phyloP scores from a whole-genome alignment of 1,284 basidiomycete species.

The Cryptococcus sp. region DNA sequence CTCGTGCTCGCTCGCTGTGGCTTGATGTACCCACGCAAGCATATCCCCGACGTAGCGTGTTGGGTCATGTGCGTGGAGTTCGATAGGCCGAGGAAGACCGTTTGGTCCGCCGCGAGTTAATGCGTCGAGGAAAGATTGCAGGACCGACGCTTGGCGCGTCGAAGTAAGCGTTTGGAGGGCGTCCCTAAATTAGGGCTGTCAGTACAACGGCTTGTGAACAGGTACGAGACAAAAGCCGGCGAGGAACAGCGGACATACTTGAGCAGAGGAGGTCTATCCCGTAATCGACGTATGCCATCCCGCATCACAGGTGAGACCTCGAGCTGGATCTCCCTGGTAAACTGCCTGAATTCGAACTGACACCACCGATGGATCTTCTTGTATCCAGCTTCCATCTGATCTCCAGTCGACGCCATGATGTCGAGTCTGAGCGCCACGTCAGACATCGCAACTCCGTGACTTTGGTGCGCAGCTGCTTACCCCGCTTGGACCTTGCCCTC shows the following conservation, averaged over 20 bases:
- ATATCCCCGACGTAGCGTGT: slow-evolving; percentile 96
- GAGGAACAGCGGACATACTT: slow-evolving; percentile 58
- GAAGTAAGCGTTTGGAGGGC: slow-evolving; percentile 74
- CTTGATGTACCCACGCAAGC: slow-evolving; percentile 98
- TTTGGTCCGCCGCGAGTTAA: slow-evolving; percentile 86
- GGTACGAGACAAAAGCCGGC: not conserved
- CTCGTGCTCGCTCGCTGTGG: slow-evolving; percentile 90
- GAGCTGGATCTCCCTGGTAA: slow-evolving; percentile 72
- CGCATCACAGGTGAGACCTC: slow-evolving; percentile 74
- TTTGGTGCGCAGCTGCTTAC: slow-evolving; percentile 56
- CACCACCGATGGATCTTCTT: slow-evolving; percentile 86
- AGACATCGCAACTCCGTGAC: not conserved
- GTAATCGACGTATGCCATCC: slow-evolving; percentile 73
- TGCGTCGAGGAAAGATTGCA: slow-evolving; percentile 79
- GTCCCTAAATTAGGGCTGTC: slow-evolving; percentile 60
- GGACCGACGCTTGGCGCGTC: slow-evolving; percentile 76
- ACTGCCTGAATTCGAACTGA: slow-evolving; percentile 80
- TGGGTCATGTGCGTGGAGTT: slow-evolving; percentile 95
- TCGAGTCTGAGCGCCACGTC: slow-evolving; percentile 63
- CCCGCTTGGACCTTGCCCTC: slow-evolving; percentile 76
- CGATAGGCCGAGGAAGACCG: slow-evolving; percentile 88
- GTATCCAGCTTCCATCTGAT: slow-evolving; percentile 83
- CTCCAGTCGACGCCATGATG: slow-evolving; percentile 79
- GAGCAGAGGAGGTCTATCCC: slow-evolving; percentile 74
- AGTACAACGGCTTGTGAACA: not conserved